Conservation (phyloP, 192 early-diverging fungal genomes). For the Linnemannia elongata region DNA sequence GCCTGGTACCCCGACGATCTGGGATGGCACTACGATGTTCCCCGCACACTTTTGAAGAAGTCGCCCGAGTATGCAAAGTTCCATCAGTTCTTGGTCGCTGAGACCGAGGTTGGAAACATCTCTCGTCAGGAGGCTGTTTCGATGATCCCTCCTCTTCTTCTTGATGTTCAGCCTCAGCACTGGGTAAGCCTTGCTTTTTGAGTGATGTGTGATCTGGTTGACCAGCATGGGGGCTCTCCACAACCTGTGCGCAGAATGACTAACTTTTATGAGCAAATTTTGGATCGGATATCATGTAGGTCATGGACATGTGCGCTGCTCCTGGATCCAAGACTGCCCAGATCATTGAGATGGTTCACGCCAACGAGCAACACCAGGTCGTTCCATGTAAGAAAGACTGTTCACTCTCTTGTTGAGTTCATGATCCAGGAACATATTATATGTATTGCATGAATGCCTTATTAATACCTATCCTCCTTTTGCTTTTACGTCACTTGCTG, state of each 20-base stretch:
- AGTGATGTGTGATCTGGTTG: background rate
- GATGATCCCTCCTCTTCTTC: constrained; percentile 97
- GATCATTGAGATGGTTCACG: constrained; percentile 84
- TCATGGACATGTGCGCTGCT: constrained; percentile 96
- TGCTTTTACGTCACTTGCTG: background rate
- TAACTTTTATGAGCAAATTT: background rate
- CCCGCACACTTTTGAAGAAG: constrained; percentile 83
- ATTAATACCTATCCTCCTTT: background rate
- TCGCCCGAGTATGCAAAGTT: constrained; percentile 83
- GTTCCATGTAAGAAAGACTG: constrained; percentile 60
- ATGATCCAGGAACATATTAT: background rate
- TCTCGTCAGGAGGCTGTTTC: constrained; percentile 96
- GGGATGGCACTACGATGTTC: constrained; percentile 89
- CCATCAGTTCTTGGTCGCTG: constrained; percentile 95
- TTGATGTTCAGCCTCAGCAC: constrained; percentile 92
- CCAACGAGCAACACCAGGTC: constrained; percentile 65
- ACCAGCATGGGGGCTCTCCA: background rate
- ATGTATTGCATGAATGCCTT: background rate
- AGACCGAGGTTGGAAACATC: constrained; percentile 98
- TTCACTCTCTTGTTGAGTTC: background rate
- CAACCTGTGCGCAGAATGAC: background rate
- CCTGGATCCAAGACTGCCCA: constrained; percentile 99
- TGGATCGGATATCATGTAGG: constrained; percentile 23
- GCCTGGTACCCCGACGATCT: constrained; percentile 95
- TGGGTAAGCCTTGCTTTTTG: constrained; percentile 60